Evolutionary conservation across 23 red algal genomes (phyloP).

Genomic region (Gracilariopsis chorda): DNA sequence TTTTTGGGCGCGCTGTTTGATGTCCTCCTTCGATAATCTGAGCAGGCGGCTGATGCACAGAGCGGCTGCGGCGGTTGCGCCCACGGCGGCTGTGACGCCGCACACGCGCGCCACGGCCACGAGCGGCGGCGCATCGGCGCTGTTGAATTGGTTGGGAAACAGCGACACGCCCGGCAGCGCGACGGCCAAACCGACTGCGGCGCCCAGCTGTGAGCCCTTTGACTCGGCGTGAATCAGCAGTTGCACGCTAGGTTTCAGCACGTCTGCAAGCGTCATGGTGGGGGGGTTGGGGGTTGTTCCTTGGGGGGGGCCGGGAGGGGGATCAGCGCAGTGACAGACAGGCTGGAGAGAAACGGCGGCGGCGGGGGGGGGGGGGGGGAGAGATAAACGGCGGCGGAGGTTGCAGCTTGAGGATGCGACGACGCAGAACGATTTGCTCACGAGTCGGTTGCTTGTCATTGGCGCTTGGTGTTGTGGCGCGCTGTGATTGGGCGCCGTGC

Average conservation of each 20-base stretch:
- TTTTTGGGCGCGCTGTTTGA: background rate
- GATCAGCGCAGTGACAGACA: background rate
- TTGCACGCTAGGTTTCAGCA: background rate
- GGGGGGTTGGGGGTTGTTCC: background rate
- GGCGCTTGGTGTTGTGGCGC: background rate
- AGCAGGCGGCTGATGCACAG: background rate
- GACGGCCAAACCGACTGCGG: background rate
- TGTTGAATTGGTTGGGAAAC: background rate
- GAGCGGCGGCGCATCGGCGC: conserved; percentile 30
- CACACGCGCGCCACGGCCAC: conserved; percentile 10
- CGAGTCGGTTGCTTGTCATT: background rate
- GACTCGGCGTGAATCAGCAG: conserved; percentile 12
- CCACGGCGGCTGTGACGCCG: background rate
- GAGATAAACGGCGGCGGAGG: background rate
- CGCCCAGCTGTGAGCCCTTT: conserved; percentile 31
- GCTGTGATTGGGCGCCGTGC: background rate
- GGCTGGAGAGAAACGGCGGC: background rate
- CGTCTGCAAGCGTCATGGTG: conserved; percentile 49
- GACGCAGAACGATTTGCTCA: background rate
- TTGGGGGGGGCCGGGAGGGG: background rate
- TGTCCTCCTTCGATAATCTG: background rate
- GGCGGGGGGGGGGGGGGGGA: background rate
- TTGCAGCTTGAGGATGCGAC: background rate
- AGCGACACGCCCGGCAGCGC: background rate
- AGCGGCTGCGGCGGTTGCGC: background rate